A percentile compares a stretch with the other conserved stretches of the same genome.
Evolutionary conservation across 2,329 filamentous ascomycete genomes (phyloP).

Genomic region (Coleophoma cylindrospora): DNA sequence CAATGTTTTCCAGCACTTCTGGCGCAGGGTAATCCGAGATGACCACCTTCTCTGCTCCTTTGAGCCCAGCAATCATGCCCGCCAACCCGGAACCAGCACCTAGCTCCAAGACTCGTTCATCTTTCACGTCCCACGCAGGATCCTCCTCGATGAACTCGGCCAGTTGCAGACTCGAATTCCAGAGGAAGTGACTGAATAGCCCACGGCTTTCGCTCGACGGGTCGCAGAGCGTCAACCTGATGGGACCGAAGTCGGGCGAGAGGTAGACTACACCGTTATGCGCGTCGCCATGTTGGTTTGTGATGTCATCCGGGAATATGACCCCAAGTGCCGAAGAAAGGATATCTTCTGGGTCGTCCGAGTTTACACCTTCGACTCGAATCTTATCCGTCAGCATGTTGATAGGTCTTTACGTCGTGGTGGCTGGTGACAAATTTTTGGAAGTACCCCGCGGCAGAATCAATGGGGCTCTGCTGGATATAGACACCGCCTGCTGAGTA

Average conservation of each 20-base stretch:
- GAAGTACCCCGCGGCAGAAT: too few species aligned
- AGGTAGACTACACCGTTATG: slow-evolving; percentile 55
- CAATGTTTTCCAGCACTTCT: slow-evolving; percentile 53
- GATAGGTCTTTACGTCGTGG: too few species aligned
- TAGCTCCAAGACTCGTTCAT: slow-evolving; percentile 54
- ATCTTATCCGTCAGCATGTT: slow-evolving; percentile 44
- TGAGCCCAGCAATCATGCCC: slow-evolving; percentile 41
- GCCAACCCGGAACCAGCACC: slow-evolving; percentile 60
- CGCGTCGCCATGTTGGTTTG: slow-evolving; percentile 58
- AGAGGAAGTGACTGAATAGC: slow-evolving; percentile 69
- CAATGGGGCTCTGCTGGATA: too few species aligned
- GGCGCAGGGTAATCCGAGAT: slow-evolving; percentile 66
- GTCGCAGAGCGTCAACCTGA: slow-evolving; percentile 27
- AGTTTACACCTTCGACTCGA: slow-evolving; percentile 30
- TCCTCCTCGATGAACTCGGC: slow-evolving; percentile 48
- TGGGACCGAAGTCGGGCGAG: slow-evolving; percentile 32
- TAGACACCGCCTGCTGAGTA: too few species aligned
- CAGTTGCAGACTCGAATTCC: slow-evolving; percentile 59
- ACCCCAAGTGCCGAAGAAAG: slow-evolving; percentile 53
- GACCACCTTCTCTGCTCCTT: slow-evolving; percentile 45
- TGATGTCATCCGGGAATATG: slow-evolving; percentile 64
- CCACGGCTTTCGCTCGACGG: slow-evolving; percentile 44
- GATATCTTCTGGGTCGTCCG: slow-evolving; percentile 49
- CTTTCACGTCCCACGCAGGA: slow-evolving; percentile 40
- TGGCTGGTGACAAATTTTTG: too few species aligned